These are phyloP conservation scores for Shiraia bambusicola DNA, from an alignment of 2,329 filamentous ascomycete species.

Conservation along the genomic window DNA sequence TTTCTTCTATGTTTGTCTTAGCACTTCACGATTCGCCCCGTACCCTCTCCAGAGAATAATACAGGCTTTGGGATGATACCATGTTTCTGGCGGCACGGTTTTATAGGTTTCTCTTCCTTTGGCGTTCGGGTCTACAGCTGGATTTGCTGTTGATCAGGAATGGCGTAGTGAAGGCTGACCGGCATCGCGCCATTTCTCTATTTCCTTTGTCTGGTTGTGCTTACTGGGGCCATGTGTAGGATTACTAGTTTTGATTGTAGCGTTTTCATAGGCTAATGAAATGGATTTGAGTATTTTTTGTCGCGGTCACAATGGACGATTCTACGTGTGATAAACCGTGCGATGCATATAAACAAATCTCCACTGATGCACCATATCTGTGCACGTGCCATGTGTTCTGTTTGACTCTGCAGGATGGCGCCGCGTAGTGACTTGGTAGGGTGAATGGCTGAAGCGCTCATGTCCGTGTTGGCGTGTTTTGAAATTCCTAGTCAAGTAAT, in stretches of 20 bases:
- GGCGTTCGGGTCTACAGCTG: conserved; percentile 26
- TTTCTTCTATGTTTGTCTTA: conserved; percentile 6
- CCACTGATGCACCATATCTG: conserved; percentile 7
- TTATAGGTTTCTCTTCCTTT: conserved; percentile 21
- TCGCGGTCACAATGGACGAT: background rate
- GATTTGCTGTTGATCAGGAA: conserved; percentile 13
- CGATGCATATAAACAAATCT: conserved; percentile 1
- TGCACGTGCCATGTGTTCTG: conserved; percentile 12
- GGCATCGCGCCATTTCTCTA: conserved; percentile 12
- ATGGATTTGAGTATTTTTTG: conserved; percentile 3
- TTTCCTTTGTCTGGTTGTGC: conserved; percentile 5
- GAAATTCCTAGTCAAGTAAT: too few species aligned
- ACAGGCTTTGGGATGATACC: conserved; percentile 35
- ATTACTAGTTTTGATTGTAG: conserved; percentile 15
- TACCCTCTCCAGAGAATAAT: conserved; percentile 12
- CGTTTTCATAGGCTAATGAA: conserved; percentile 14
- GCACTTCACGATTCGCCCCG: conserved; percentile 13
- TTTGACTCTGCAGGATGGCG: conserved; percentile 13
- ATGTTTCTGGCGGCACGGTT: conserved; percentile 26
- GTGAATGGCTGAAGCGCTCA: conserved; percentile 8
- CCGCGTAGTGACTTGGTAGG: conserved; percentile 20
- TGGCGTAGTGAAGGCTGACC: conserved; percentile 19
- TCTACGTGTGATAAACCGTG: background rate
- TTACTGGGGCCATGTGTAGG: conserved; percentile 15
- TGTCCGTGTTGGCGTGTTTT: conserved; percentile 20